phyloP scores from a whole-genome alignment of 2,329 filamentous ascomycete genomes.

The Cordyceps cicadae region DNA sequence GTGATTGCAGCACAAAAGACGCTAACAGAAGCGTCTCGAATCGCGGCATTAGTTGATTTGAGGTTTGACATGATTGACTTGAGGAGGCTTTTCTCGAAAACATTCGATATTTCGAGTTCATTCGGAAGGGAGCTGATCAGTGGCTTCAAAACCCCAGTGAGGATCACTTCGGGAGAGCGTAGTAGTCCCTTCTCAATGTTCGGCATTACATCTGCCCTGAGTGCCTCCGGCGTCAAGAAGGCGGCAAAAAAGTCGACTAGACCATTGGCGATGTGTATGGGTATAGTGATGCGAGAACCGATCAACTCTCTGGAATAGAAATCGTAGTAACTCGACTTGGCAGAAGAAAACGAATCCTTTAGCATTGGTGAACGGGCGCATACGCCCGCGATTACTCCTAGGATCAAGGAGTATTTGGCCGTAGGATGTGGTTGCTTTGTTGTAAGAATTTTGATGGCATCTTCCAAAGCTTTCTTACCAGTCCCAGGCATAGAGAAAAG shows the following conservation, averaged over 20 bases:
- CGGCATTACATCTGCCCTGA: constrained; percentile 68
- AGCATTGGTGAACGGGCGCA: constrained; percentile 61
- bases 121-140: constrained; percentile 62
- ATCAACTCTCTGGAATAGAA: constrained; percentile 84
- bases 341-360: constrained; percentile 50
- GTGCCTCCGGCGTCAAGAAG: constrained; percentile 65
- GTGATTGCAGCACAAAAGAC: constrained; percentile 65
- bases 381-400: constrained; percentile 84
- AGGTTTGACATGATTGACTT: constrained; percentile 85
- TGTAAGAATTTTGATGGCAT: constrained; percentile 59
- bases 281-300: constrained; percentile 64
- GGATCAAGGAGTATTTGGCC: constrained; percentile 64
- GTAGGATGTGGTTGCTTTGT: constrained; percentile 56
- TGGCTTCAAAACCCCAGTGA: constrained; percentile 68
- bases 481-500: constrained; percentile 53
- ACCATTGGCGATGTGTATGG: constrained; percentile 62
- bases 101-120: constrained; percentile 66
- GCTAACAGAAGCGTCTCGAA: constrained; percentile 66
- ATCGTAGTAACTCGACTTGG: constrained; percentile 65
- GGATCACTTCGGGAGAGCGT: constrained; percentile 79
- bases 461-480: constrained; percentile 51
- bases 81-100: constrained; percentile 62
- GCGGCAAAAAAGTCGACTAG: constrained; percentile 73
- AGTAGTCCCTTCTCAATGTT: constrained; percentile 82
- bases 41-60: constrained; percentile 76